phyloP scores from a whole-genome alignment of 75 land plant genomes.

The Cunninghamia lanceolata region DNA sequence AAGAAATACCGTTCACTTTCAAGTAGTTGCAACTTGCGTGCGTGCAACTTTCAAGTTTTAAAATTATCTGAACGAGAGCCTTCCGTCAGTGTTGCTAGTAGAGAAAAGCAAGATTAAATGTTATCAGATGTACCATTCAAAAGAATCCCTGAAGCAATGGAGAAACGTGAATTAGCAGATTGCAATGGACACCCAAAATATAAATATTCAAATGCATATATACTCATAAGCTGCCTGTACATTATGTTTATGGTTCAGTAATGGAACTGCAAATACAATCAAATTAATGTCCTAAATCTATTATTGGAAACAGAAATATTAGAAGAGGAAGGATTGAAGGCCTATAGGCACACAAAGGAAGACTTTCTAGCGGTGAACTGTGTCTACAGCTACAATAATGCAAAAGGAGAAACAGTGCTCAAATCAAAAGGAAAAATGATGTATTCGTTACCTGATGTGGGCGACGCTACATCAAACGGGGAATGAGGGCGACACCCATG shows the following conservation, averaged over 20 bases:
- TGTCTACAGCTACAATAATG: too few relatives aligned
- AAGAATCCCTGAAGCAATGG: not conserved
- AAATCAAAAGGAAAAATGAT: too few relatives aligned
- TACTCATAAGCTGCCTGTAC: not conserved
- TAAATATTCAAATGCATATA: not conserved
- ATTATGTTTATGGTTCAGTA: not conserved
- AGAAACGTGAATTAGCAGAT: not conserved
- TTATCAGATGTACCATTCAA: not conserved
- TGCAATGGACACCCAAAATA: not conserved
- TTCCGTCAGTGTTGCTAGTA: slow-evolving; percentile 19
- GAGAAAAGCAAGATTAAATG: not conserved
- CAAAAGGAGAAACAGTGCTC: too few relatives aligned
- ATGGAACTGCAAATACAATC: too few relatives aligned
- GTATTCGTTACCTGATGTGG: too few relatives aligned
- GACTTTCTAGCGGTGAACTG: too few relatives aligned
- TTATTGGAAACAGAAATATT: not conserved
- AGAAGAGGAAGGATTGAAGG: not conserved
- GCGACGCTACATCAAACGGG: too few relatives aligned
- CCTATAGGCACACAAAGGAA: too few relatives aligned
- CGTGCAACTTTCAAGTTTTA: slow-evolving; percentile 52
- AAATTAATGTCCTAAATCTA: not conserved
- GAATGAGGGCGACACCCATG: too few relatives aligned
- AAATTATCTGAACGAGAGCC: slow-evolving; percentile 12
- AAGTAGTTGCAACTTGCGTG: slow-evolving; percentile 49
- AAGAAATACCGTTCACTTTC: slow-evolving; percentile 70